Base-by-base conservation (phyloP, 208 protist genomes). In the Leishmania gerbilli region DNA sequence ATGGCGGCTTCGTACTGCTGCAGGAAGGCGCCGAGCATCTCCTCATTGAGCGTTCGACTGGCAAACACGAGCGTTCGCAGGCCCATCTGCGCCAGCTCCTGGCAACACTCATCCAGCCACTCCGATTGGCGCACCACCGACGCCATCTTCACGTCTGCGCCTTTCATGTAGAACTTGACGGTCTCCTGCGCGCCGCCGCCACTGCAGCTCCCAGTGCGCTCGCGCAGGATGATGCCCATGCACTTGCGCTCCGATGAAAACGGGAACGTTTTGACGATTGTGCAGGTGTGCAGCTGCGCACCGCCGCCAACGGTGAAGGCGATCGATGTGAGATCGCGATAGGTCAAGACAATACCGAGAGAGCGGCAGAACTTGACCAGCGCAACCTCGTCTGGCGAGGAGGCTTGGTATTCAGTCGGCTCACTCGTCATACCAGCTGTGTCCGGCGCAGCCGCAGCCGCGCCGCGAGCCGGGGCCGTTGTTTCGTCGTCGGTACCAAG, bases 191-290 rank as follows among this genome's bases (percentile, higher is more conserved):
- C 56, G 56, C 53, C 9, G 47, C 49, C 15, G 34, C 37, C 24
- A n/a, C 34, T 67, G 51, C 71, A 31, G 67, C 24, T 72, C 76
- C 13, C 53, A 40, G 40, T 74, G 53, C 79, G 53, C 53, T 97
- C 89, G 67, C 93, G 84, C 6, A 99, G 81, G 11, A 99, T 92
- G 79, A 99, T 99, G 42, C 98, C 99, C 99, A 99, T 99, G 51
- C 99, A 91, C 89, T 99, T 99, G 9, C 92, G 88, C 81, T 99
- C 98, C 24, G 99, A 99, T 34, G 97, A 99, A 86, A 99, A 99
- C 37, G 99, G 99, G 79, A 99, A 99, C 60, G 97, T 87, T 75
- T 99, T 93, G 34, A 99, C 78, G 47, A 99, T 95, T n/a, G 99
- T 91, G 88, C 94, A 99, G 40, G 75, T 78, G 86, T 84, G 79